Evolutionary conservation across 2,329 filamentous ascomycete genomes (phyloP).

Genomic region (Endocalyx cinctus): DNA sequence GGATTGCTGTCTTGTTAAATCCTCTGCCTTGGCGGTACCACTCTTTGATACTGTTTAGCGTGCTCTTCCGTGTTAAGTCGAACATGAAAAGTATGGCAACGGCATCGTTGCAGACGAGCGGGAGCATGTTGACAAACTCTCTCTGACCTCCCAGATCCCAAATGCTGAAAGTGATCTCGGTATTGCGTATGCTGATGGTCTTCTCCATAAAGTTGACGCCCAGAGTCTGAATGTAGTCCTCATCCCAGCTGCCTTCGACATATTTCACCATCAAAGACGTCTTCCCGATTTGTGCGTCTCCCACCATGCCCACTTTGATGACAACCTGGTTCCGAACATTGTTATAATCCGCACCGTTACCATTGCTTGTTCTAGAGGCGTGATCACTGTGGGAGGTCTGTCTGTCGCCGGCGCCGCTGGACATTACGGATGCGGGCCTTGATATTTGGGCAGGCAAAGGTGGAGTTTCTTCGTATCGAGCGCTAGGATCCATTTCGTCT

Average conservation of each 20-base stretch:
- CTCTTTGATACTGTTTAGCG: slow-evolving; percentile 98
- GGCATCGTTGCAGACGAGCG: slow-evolving; percentile 97
- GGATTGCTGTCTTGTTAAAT: slow-evolving; percentile 99
- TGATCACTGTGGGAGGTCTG: slow-evolving; percentile 41
- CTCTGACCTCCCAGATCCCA: slow-evolving; percentile 98
- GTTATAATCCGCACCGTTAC: slow-evolving; percentile 32
- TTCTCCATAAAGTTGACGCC: slow-evolving; percentile 99
- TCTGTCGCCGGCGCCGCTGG: slow-evolving; percentile 34
- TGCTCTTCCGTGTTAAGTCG: slow-evolving; percentile 95
- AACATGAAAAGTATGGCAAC: slow-evolving; percentile 99
- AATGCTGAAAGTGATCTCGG: slow-evolving; percentile 98
- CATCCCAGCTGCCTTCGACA: slow-evolving; percentile 98
- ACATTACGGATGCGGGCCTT: slow-evolving; percentile 52
- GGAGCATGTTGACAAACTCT: slow-evolving; percentile 99
- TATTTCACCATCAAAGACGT: slow-evolving; percentile 99
- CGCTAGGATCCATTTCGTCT: slow-evolving; percentile 36
- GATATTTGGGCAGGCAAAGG: slow-evolving; percentile 43
- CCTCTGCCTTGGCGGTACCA: slow-evolving; percentile 97
- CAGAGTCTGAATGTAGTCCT: slow-evolving; percentile 98
- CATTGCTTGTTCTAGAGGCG: slow-evolving; percentile 34
- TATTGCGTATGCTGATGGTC: slow-evolving; percentile 98
- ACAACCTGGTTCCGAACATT: slow-evolving; percentile 72
- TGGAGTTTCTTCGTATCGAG: slow-evolving; percentile 42
- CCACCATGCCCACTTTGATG: slow-evolving; percentile 99
- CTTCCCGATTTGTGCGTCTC: slow-evolving; percentile 98